These are phyloP conservation scores for Monilinia fructigena DNA, from an alignment of 2,329 filamentous ascomycete genomes.

Conservation along the genomic window DNA sequence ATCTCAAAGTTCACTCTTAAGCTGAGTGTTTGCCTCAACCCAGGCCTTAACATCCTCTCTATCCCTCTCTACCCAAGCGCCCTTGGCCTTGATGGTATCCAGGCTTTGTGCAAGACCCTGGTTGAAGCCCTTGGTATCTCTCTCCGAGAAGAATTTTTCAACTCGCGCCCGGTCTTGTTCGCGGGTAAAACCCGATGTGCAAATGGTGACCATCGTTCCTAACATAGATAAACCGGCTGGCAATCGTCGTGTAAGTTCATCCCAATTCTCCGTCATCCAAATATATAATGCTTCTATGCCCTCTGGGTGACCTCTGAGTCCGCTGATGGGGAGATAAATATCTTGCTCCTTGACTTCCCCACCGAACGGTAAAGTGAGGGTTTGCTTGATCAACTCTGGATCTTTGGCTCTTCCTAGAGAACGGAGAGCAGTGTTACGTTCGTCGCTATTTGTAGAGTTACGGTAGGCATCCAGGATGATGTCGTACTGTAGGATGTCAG, in stretches of 20 bases:
- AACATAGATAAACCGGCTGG: slow-evolving; percentile 87
- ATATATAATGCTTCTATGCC: slow-evolving; percentile 78
- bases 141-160: slow-evolving; percentile 75
- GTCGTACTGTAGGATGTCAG: slow-evolving; percentile 59
- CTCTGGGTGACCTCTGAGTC: slow-evolving; percentile 71
- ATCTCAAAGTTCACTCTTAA: slow-evolving; percentile 38
- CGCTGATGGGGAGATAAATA: slow-evolving; percentile 82
- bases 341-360: slow-evolving; percentile 91
- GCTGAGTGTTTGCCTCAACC: slow-evolving; percentile 58
- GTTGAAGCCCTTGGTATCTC: slow-evolving; percentile 85
- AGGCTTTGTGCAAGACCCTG: slow-evolving; percentile 85
- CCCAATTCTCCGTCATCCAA: slow-evolving; percentile 89
- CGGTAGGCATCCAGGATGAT: slow-evolving; percentile 73
- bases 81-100: slow-evolving; percentile 82
- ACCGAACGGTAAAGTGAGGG: slow-evolving; percentile 71
- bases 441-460: slow-evolving; percentile 73
- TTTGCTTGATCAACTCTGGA: slow-evolving; percentile 77
- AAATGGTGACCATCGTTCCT: slow-evolving; percentile 78
- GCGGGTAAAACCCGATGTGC: slow-evolving; percentile 76
- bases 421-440: slow-evolving; percentile 88
- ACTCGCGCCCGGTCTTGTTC: slow-evolving; percentile 73
- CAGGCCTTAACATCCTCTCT: slow-evolving; percentile 71
- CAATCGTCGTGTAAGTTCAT: slow-evolving; percentile 74
- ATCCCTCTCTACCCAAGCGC: slow-evolving; percentile 76
- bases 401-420: slow-evolving; percentile 75